Evolutionary conservation across 2,329 filamentous ascomycete species (phyloP), one percentile per base, ranked within the genome.

Genomic region (Endoconidiophora laricicola): DNA sequence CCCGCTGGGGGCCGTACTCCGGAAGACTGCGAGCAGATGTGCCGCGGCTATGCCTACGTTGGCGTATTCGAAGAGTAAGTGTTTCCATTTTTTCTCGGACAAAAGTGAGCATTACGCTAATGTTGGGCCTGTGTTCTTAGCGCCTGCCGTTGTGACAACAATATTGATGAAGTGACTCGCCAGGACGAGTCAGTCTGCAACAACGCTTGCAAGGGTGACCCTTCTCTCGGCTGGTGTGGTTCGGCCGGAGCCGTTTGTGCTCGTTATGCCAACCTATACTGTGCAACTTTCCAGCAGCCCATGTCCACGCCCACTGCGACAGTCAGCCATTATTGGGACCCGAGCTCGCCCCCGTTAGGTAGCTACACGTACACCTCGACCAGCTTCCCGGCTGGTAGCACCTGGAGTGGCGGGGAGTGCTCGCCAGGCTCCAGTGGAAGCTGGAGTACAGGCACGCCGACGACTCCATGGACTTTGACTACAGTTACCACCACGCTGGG

Each of bases 51-150:
- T 36, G 23, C 48, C 42, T 55, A 49, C 29, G 54, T 54, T 3
- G 54, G 46, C 3, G 50, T 55, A 3, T 55, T 52, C 37, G 33
- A 52, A 23, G 52, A 50, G 54, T 54, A 45, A 50, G 54, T 48
- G 23, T 16, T 38, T 12, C 40, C 1, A 26, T 7, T 33, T 33
- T 12, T 10, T 33, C 7, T 33, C 9, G 3, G 29, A 9, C 12
- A 33, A 33, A 7, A 14, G 24, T 26, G 5, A 12, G 6, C 24
- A 12, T 33, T 10, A 40, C 14, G 33, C 22, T 26, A 42, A 42
- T 18, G 24, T 16, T n/a, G 10, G 6, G 7, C 24, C 29, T 33
- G 2, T 12, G 12, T 12, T 20, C n/a, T 18, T 20, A 54, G 52
- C 39, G 52, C 46, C 22, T 54, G 52, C 33, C 52, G 52, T 42